phyloP scores from a whole-genome alignment of 345 rosid species.

The Trapa incisa region DNA sequence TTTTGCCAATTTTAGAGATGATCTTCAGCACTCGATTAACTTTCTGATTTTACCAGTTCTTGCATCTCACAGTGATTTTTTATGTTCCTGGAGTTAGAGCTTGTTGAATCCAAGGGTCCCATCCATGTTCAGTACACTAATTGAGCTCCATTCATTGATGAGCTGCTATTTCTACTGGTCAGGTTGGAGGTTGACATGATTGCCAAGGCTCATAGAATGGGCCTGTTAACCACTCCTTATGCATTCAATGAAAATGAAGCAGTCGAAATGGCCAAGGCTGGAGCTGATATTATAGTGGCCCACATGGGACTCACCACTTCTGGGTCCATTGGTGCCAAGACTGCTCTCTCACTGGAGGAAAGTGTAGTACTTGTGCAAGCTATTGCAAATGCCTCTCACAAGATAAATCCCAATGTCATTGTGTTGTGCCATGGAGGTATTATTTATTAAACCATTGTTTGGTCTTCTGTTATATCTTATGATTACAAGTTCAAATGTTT shows the following conservation, averaged over 20 bases:
- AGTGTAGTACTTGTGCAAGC: slow-evolving; percentile 68
- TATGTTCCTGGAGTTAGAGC: background rate
- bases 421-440: slow-evolving; percentile 92
- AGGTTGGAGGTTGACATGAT: slow-evolving; percentile 92
- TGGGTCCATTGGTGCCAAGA: slow-evolving; percentile 84
- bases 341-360: slow-evolving; percentile 66
- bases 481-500: background rate
- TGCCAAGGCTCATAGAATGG: slow-evolving; percentile 70
- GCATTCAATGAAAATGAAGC: slow-evolving; percentile 69
- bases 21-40: background rate
- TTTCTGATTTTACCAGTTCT: background rate
- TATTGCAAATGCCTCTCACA: slow-evolving; percentile 71
- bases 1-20: background rate
- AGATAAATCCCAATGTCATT: slow-evolving; percentile 45
- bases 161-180: slow-evolving; percentile 8
- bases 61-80: background rate
- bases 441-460: background rate
- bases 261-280: slow-evolving; percentile 78
- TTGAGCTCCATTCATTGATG: background rate
- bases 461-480: background rate
- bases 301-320: slow-evolving; percentile 94
- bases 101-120: background rate
- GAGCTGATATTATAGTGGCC: slow-evolving; percentile 90
- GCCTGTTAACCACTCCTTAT: slow-evolving; percentile 86
- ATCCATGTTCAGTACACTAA: background rate